These are phyloP conservation scores for Russula compacta DNA, from an alignment of 768 basidiomycete species.

Conservation along the genomic window DNA sequence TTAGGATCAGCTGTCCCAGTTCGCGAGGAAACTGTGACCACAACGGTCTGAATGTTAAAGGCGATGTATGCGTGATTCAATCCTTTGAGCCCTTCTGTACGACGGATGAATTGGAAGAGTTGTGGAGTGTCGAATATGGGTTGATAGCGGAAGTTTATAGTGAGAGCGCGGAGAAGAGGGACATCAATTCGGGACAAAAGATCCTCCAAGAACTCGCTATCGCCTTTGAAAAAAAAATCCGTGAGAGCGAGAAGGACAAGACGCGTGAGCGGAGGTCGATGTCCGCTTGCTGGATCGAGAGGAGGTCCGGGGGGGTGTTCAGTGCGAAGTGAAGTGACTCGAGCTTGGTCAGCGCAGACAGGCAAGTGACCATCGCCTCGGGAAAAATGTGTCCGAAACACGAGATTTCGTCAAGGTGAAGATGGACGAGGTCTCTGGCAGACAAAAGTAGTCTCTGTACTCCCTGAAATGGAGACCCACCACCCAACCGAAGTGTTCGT, in stretches of 20 bases:
- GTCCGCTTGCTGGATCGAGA: not conserved
- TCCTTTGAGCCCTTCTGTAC: too few species aligned
- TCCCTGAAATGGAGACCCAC: too few species aligned
- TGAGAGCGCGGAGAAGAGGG: not conserved
- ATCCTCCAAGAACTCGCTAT: not conserved
- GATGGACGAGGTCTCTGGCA: not conserved
- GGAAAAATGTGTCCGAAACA: not conserved
- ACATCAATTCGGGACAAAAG: not conserved
- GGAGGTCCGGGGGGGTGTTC: not conserved
- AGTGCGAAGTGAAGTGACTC: not conserved
- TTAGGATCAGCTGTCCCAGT: too few species aligned
- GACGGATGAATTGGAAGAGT: not conserved
- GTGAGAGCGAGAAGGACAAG: not conserved
- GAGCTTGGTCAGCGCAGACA: not conserved
- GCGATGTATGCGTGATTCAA: not conserved
- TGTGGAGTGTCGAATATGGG: not conserved
- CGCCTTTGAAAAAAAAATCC: not conserved
- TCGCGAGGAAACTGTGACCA: not conserved
- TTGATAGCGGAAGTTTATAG: not conserved
- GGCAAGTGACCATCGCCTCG: not conserved
- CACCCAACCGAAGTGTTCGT: too few species aligned
- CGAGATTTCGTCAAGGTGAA: not conserved
- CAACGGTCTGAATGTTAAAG: not conserved
- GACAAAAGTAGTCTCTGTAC: not conserved
- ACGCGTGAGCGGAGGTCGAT: not conserved